phyloP scores from a whole-genome alignment of 108 stramenopile species.

The Craspedostauros australis region DNA sequence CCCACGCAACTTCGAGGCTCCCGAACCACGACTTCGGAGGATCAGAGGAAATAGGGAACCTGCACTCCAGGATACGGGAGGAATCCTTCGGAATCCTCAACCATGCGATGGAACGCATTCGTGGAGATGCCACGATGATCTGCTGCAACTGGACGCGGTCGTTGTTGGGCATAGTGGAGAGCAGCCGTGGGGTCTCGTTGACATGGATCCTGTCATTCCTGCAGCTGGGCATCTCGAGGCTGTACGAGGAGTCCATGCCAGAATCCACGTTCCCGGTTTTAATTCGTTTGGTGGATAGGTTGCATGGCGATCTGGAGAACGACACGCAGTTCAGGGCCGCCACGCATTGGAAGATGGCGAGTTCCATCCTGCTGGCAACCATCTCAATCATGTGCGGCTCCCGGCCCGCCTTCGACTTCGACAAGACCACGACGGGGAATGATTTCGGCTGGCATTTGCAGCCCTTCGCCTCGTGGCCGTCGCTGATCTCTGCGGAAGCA shows the following conservation, averaged over 20 bases:
- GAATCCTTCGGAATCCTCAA: conserved; percentile 7
- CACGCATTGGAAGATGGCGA: background rate
- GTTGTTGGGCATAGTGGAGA: conserved; percentile 9
- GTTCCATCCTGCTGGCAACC: background rate
- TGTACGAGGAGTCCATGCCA: background rate
- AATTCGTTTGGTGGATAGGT: conserved; percentile 6
- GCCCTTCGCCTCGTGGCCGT: background rate
- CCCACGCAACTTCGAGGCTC: too few relatives aligned
- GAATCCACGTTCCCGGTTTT: conserved; percentile 10
- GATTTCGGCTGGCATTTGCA: background rate
- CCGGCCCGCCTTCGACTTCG: background rate
- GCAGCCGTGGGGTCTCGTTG: conserved; percentile 5
- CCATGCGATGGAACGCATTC: conserved; percentile 15
- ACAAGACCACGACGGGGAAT: background rate
- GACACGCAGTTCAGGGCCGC: background rate
- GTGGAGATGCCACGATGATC: conserved; percentile 4
- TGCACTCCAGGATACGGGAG: conserved; percentile 1
- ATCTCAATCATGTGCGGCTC: background rate
- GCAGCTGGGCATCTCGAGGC: conserved; percentile 8
- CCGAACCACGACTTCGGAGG: too few relatives aligned
- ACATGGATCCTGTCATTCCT: conserved; percentile 22
- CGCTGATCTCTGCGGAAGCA: background rate
- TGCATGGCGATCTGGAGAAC: conserved; percentile 1
- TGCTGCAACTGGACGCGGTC: background rate
- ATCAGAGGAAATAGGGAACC: background rate